Evolutionary conservation across 2,329 filamentous ascomycete species (phyloP), one percentile per base, ranked within the genome.

Genomic region (Rhynchosporium agropyri): DNA sequence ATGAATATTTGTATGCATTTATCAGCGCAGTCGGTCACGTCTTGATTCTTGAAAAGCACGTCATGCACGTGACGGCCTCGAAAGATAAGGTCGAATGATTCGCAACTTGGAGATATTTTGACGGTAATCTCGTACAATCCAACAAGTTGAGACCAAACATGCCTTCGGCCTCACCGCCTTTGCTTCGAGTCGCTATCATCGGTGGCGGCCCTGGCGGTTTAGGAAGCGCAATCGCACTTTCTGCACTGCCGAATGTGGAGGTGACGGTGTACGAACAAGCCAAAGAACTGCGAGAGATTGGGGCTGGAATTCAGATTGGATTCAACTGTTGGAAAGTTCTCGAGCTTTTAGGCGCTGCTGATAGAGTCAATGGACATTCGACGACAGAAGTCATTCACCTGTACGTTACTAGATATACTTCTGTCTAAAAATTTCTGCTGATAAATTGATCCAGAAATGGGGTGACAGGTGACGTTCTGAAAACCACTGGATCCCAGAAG

Each of bases 301-400:
- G 80, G 0, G 79, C 79, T 0, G 80, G 80, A 0, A 80, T 82
- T 60, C 77, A 75, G 51, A 77, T 82, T 15, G 76, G 76, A 1
- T 72, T 76, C 7, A 81, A 82, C 67, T 76, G 76, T 13, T 82
- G 79, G 80, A 79, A 75, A 50, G 77, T 81, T 4, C 69, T 83
- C 15, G 78, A 78, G 51, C 66, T 81, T 33, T 72, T 82, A 2
- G 80, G 79, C 9, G 79, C 76, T 1, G 78, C 76, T 3, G 74
- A 78, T 15, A 63, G 26, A 10, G 71, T 78, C 0, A 77, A 70
- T 38, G 76, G 76, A 3, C 76, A 77, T 62, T 65, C 70, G n/a
- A 74, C 75, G 13, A 69, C 63, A 29, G 69, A 69, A 1, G 66
- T 76, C 13, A 50, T 74, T 5, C 70, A 76, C 60, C 67, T 75